These are phyloP conservation scores for Puccinia hordei DNA, from an alignment of 1,284 basidiomycete genomes.

Conservation along the genomic window DNA sequence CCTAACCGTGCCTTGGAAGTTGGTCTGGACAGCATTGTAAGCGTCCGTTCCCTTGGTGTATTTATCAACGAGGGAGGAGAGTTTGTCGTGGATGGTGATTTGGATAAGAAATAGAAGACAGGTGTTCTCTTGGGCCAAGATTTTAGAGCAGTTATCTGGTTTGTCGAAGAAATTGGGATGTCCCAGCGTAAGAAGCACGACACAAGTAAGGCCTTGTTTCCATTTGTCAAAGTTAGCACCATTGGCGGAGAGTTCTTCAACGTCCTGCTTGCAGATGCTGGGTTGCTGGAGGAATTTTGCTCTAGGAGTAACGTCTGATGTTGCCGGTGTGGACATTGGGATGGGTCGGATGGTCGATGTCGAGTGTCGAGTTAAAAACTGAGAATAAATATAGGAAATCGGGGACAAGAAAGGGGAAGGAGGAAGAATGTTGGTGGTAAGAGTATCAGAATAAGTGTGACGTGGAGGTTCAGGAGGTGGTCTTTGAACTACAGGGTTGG, in stretches of 20 bases:
- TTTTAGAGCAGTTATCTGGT: background rate
- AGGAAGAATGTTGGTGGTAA: background rate
- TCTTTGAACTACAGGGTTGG: background rate
- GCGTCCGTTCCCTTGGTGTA: background rate
- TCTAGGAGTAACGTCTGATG: background rate
- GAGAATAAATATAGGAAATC: background rate
- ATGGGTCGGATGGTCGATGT: background rate
- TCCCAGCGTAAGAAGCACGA: too few species aligned
- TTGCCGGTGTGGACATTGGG: background rate
- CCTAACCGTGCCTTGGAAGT: background rate
- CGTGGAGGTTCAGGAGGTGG: too few species aligned
- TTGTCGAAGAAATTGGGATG: slow-evolving; percentile 6
- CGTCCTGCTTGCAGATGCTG: too few species aligned
- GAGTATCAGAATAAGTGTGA: background rate
- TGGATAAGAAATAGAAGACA: background rate
- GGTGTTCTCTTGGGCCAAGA: background rate
- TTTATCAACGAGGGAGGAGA: background rate
- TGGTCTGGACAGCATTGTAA: background rate
- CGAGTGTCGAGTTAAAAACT: background rate
- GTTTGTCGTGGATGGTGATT: background rate
- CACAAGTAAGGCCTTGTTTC: too few species aligned
- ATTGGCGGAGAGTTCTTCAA: too few species aligned
- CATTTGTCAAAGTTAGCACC: too few species aligned
- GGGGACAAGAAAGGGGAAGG: background rate
- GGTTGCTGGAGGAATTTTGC: background rate